A percentile compares a stretch with the other conserved stretches of the same genome.
Evolutionary conservation across 2,329 filamentous ascomycete species (phyloP).

Genomic region (Botrytis byssoidea): DNA sequence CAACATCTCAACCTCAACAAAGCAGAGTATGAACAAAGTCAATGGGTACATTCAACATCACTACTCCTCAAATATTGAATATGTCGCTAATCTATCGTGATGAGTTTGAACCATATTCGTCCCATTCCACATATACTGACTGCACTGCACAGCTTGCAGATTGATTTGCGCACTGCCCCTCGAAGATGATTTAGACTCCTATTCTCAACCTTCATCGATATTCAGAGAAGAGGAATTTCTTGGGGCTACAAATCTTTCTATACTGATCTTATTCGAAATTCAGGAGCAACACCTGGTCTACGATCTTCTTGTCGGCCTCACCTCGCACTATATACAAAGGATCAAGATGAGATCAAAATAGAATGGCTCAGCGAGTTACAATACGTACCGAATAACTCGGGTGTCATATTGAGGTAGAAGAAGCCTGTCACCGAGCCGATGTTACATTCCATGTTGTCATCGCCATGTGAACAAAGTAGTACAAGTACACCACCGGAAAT

Average conservation of each 20-base stretch:
- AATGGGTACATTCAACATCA: not conserved
- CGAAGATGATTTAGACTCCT: not conserved
- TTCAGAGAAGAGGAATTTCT: not conserved
- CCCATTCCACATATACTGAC: not conserved
- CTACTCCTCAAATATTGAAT: not conserved
- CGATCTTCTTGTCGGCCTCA: not conserved
- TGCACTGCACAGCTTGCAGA: not conserved
- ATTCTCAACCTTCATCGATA: not conserved
- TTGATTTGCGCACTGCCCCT: not conserved
- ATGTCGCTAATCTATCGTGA: not conserved
- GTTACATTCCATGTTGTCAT: not conserved
- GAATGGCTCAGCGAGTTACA: not conserved
- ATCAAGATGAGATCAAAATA: not conserved
- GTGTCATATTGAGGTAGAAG: not conserved
- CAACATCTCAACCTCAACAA: conserved; percentile 15
- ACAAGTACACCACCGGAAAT: not conserved
- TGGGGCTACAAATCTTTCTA: not conserved
- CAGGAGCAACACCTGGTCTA: not conserved
- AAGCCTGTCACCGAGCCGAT: not conserved
- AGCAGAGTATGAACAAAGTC: not conserved
- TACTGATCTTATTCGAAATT: not conserved
- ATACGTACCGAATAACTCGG: not conserved
- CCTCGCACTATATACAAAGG: not conserved
- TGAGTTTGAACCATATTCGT: not conserved
- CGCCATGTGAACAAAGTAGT: conserved; percentile 6